A percentile compares a stretch with the other conserved stretches of the same genome.
phyloP scores from a whole-genome alignment of 805 yeast genomes.

The Myxozyma monticola region DNA sequence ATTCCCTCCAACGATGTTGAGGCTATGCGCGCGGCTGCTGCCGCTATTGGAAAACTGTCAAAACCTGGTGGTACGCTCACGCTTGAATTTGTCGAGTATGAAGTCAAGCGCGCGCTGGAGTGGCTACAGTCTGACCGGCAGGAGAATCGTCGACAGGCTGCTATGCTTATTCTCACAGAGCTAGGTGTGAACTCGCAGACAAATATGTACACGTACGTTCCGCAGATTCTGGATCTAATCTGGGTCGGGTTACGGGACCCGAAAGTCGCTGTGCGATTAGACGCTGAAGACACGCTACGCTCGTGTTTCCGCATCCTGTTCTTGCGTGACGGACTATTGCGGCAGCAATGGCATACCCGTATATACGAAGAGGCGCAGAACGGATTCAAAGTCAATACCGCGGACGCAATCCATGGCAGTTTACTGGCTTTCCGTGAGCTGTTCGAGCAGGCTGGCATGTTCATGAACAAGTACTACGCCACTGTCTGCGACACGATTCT shows the following conservation, averaged over 20 bases:
- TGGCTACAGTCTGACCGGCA: conserved; percentile 88
- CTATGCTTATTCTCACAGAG: conserved; percentile 76
- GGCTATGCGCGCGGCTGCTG: conserved; percentile 84
- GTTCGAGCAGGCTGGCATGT: conserved; percentile 67
- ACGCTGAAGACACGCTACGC: conserved; percentile 78
- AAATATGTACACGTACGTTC: conserved; percentile 71
- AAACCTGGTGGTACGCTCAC: conserved; percentile 86
- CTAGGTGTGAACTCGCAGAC: conserved; percentile 88
- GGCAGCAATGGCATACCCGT: conserved; percentile 72
- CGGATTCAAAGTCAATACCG: conserved; percentile 50
- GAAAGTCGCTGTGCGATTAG: conserved; percentile 70
- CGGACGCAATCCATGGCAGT: conserved; percentile 85
- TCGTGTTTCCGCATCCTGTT: conserved; percentile 77
- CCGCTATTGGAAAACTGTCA: conserved; percentile 83
- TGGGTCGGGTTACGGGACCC: conserved; percentile 87
- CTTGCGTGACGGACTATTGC: conserved; percentile 68
- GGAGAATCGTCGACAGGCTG: conserved; percentile 74
- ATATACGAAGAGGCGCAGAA: conserved; percentile 67
- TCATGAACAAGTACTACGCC: conserved; percentile 69
- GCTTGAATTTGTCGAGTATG: conserved; percentile 89
- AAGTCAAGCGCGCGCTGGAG: conserved; percentile 84
- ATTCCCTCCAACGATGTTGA: conserved; percentile 79
- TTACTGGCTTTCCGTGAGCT: conserved; percentile 79
- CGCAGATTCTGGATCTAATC: conserved; percentile 73
- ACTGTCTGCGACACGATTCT: conserved; percentile 75